phyloP scores from a whole-genome alignment of 208 protist species.

The Acanthamoeba healyi region DNA sequence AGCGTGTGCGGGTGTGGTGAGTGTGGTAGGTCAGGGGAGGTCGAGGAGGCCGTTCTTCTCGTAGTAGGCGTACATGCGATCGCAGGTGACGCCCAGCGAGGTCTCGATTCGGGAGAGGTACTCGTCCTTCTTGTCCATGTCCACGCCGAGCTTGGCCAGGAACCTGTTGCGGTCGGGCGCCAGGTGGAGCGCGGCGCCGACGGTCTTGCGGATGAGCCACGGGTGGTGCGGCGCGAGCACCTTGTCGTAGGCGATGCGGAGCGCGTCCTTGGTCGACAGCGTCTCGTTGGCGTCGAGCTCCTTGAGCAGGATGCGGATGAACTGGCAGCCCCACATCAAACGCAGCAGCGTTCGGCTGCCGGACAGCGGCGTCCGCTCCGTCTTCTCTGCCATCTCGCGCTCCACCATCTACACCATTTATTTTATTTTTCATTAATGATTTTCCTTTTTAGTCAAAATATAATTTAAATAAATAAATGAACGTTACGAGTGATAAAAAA shows the following conservation, averaged over 20 bases:
- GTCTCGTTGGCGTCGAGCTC: slow-evolving; percentile 23
- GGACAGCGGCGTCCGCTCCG: not conserved
- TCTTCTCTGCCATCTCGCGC: slow-evolving; percentile 29
- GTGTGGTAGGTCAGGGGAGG: not conserved
- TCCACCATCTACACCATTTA: not conserved
- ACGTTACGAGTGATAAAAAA: not conserved
- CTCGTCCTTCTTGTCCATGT: slow-evolving; percentile 41
- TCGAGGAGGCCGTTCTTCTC: slow-evolving; percentile 38
- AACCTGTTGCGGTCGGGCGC: slow-evolving; percentile 14
- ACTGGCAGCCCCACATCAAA: slow-evolving; percentile 42
- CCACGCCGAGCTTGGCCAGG: slow-evolving; percentile 28
- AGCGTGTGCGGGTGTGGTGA: not conserved
- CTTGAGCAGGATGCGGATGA: slow-evolving; percentile 27
- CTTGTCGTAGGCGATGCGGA: slow-evolving; percentile 42
- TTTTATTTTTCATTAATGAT: too few relatives aligned
- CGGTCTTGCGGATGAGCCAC: slow-evolving; percentile 43
- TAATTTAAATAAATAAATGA: too few relatives aligned
- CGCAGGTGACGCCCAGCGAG: slow-evolving; percentile 12
- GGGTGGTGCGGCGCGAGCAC: slow-evolving; percentile 23
- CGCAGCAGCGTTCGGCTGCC: slow-evolving; percentile 40
- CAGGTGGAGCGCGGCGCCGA: slow-evolving; percentile 17
- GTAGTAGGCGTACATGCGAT: slow-evolving; percentile 43
- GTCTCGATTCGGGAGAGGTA: slow-evolving; percentile 1
- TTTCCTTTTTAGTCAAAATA: too few relatives aligned
- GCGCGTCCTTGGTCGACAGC: slow-evolving; percentile 26